phyloP scores from a whole-genome alignment of 345 rosid genomes.

The Arabidopsis suecica region DNA sequence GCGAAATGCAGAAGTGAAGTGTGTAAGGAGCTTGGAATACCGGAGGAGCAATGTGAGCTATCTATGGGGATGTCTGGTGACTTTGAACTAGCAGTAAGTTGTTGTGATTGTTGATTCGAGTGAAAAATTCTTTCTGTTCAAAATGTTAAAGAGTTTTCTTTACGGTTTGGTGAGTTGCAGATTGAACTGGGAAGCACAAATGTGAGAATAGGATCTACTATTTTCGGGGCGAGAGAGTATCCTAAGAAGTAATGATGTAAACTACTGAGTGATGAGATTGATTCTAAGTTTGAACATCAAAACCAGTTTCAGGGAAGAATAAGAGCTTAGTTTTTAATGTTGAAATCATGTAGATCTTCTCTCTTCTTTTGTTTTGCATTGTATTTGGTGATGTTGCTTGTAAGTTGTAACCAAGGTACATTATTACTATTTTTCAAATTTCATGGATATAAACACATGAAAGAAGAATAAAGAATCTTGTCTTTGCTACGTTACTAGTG shows the following conservation, averaged over 20 bases:
- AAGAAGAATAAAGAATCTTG: background rate
- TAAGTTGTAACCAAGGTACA: background rate
- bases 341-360: background rate
- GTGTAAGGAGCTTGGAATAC: constrained; percentile 75
- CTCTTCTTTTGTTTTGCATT: background rate
- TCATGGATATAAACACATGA: background rate
- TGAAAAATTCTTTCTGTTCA: background rate
- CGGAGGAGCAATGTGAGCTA: constrained; percentile 87
- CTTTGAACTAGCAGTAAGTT: constrained; percentile 91
- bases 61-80: constrained; percentile 99
- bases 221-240: constrained; percentile 93
- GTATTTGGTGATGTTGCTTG: background rate
- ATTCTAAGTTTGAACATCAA: background rate
- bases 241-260: constrained; percentile 54
- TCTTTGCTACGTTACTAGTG: background rate
- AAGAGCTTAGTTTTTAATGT: background rate
- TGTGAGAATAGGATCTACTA: constrained; percentile 87
- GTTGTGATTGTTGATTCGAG: background rate
- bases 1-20: constrained; percentile 89
- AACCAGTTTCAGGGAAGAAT: constrained; percentile 15
- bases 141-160: background rate
- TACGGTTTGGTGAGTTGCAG: constrained; percentile 48
- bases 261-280: background rate
- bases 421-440: background rate
- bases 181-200: constrained; percentile 94